These are phyloP conservation scores for Leccinum uliginosum DNA, from an alignment of 768 basidiomycete species.

Conservation along the genomic window DNA sequence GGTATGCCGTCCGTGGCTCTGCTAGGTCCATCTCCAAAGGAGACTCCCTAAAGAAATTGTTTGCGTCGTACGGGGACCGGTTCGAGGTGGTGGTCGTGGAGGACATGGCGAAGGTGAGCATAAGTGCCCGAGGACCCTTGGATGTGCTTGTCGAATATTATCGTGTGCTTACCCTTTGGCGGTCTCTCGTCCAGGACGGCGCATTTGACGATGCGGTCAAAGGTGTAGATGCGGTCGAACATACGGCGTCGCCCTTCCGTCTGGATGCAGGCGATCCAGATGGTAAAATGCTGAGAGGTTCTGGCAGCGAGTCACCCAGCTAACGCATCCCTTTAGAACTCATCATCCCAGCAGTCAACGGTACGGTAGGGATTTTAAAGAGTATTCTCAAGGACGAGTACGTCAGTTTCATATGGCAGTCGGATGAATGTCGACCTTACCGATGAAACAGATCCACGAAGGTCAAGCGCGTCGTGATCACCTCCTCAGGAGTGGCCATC, in stretches of 20 bases:
- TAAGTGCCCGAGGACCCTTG: too few species aligned
- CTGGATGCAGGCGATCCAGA: slow-evolving; percentile 42
- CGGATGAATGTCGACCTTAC: background rate
- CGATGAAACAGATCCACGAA: slow-evolving; percentile 27
- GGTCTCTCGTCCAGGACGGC: slow-evolving; percentile 38
- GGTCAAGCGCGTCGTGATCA: slow-evolving; percentile 67
- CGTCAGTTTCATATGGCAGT: background rate
- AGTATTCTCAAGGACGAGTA: slow-evolving; percentile 54
- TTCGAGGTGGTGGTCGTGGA: slow-evolving; percentile 65
- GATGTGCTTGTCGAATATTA: too few species aligned
- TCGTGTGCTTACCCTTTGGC: background rate
- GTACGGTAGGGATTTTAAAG: too few species aligned
- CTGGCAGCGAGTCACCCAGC: too few species aligned
- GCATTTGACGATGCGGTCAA: slow-evolving; percentile 79
- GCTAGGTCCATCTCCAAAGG: slow-evolving; percentile 61
- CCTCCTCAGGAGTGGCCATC: slow-evolving; percentile 56
- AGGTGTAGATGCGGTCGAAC: slow-evolving; percentile 67
- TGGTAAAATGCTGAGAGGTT: slow-evolving; percentile 13
- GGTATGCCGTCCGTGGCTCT: slow-evolving; percentile 62
- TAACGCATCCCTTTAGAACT: too few species aligned
- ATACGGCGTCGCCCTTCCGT: slow-evolving; percentile 63
- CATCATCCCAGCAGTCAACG: too few species aligned
- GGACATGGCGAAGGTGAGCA: slow-evolving; percentile 59
- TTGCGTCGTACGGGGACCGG: slow-evolving; percentile 49
- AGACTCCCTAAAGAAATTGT: slow-evolving; percentile 48